Base-by-base conservation (phyloP, 192 early-diverging fungal species). In the Coemansia sp. region DNA sequence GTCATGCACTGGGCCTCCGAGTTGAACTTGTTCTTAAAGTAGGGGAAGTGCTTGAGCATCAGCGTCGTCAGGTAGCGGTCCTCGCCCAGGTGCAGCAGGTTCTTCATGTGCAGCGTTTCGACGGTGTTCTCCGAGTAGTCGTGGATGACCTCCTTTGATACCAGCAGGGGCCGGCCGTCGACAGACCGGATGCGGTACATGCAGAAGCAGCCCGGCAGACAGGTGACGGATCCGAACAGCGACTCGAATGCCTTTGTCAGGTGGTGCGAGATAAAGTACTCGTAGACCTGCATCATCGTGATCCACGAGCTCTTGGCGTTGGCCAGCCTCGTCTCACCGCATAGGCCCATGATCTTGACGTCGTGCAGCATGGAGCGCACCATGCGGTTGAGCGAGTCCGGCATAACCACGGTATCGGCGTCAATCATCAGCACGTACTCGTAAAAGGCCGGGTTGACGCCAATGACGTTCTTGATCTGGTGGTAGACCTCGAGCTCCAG, bases 281-380 rank as follows among this genome's bases (percentile, higher is more conserved):
- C 96, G 76, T 98, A 98, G 40, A 99, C 94, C 73, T 98, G 96
- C 84, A 99, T 98, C 95, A 97, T 97, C 7, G 96, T 95, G 43
- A 94, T 90, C 93, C 94, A 98, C 17, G 94, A 93, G 51, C 90
- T 86, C 72, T 94, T 91, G 73, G 97, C 94, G 76, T 98, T 98
- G 8, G 92, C 87, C 67, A 99, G 84, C 65, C 85, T 87, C 6
- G 98, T 99, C 73, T 99, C 98, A 60, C 98, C 98, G 73, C 96
- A 98, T n/a, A 96, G 82, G 32, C 97, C 98, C 73, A 95, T 91
- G 41, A 98, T 91, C 81, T 93, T 91, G 43, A 88, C 85, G 78
- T 99, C 96, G 70, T 94, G 89, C 46, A 90, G 86, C 87, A 97
- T 94, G 41, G 89, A 85, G 14, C 95, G 92, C n/a, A 99, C 88